A percentile compares a stretch with the other conserved stretches of the same genome.
These are phyloP conservation scores for Samsoniella hepiali DNA, from an alignment of 2,329 filamentous ascomycete genomes.

Conservation along the genomic window DNA sequence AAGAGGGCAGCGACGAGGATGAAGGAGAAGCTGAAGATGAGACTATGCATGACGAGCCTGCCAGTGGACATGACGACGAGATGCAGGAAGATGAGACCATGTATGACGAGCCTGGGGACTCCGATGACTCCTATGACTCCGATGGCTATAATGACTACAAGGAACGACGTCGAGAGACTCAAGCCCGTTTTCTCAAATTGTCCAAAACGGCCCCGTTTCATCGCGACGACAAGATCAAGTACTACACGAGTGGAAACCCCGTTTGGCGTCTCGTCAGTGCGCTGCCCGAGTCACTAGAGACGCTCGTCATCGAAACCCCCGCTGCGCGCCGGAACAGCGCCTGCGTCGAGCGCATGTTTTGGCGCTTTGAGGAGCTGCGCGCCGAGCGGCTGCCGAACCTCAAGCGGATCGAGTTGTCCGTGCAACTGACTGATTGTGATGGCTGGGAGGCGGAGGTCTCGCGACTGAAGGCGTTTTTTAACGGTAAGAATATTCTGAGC, in stretches of 20 bases:
- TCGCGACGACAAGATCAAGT: neutral
- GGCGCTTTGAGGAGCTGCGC: neutral
- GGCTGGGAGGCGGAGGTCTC: neutral
- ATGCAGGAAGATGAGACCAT: too few species aligned
- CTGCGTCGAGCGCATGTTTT: conserved; percentile 3
- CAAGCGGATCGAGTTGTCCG: neutral
- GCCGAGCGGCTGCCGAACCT: neutral
- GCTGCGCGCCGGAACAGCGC: neutral
- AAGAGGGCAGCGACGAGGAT: neutral
- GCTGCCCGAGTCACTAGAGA: conserved; percentile 2
- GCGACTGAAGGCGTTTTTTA: neutral
- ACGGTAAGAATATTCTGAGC: neutral
- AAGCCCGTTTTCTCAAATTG: too few species aligned
- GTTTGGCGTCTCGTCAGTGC: neutral
- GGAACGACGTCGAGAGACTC: too few species aligned
- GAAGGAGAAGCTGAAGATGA: neutral
- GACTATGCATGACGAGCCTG: too few species aligned
- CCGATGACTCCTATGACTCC: too few species aligned
- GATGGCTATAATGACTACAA: too few species aligned
- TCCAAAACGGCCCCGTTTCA: neutral
- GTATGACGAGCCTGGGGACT: too few species aligned
- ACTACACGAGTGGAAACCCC: neutral
- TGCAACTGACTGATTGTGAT: neutral
- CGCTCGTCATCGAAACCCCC: conserved; percentile 2
- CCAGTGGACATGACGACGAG: too few species aligned